phyloP scores from a whole-genome alignment of 371 early-diverging fungal genomes.

The Chytridium lagenaria region DNA sequence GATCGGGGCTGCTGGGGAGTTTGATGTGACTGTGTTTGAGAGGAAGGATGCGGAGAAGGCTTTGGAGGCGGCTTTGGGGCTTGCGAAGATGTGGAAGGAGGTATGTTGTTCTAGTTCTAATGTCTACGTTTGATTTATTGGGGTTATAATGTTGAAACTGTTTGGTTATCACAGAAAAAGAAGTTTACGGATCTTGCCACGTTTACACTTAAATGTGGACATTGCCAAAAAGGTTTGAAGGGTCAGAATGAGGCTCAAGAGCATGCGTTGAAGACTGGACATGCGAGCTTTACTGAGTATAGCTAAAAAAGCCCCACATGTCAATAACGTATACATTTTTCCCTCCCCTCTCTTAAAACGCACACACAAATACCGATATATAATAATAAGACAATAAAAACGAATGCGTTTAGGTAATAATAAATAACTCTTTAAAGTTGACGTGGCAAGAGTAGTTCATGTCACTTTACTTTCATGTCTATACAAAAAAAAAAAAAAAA shows the following conservation, averaged over 20 bases:
- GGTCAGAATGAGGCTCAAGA: conserved; percentile 54
- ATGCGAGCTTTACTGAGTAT: conserved; percentile 48
- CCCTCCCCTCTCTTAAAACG: too few relatives aligned
- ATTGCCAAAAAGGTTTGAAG: conserved; percentile 47
- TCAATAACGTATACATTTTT: background rate
- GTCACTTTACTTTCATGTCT: too few relatives aligned
- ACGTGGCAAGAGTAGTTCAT: too few relatives aligned
- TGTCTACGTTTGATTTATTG: background rate
- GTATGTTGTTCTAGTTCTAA: conserved; percentile 2
- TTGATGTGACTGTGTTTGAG: conserved; percentile 62
- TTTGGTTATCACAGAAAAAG: conserved; percentile 29
- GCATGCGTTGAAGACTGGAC: conserved; percentile 49
- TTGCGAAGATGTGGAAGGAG: conserved; percentile 54
- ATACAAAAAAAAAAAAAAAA: too few relatives aligned
- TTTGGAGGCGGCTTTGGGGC: conserved; percentile 25
- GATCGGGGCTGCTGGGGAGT: conserved; percentile 43
- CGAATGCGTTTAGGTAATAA: too few relatives aligned
- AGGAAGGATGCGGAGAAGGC: conserved; percentile 25
- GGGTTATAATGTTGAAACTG: background rate
- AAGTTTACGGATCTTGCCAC: conserved; percentile 60
- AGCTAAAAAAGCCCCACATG: conserved; percentile 1
- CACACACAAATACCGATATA: too few relatives aligned
- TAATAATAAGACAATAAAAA: too few relatives aligned
- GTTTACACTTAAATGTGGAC: conserved; percentile 58
- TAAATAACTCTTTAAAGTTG: too few relatives aligned